These are phyloP conservation scores for Scytalidium sp. DNA, from an alignment of 2,329 filamentous ascomycete genomes.

Conservation along the genomic window DNA sequence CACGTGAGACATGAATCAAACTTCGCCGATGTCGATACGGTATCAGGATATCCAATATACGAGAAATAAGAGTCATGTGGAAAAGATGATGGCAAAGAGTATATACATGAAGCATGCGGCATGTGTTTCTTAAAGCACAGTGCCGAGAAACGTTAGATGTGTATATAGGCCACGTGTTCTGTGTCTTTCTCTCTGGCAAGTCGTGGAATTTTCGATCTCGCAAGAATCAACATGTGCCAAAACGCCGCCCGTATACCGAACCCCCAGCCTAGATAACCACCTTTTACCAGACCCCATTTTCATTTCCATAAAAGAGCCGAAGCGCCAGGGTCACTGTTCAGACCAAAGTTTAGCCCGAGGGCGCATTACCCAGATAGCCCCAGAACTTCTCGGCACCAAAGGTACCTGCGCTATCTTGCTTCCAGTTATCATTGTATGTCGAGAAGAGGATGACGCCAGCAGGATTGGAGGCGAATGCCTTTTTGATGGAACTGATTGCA, in stretches of 20 bases:
- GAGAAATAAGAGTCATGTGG: background rate
- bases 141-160: too few species aligned
- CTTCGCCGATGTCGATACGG: too few species aligned
- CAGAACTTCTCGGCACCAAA: slow-evolving; percentile 75
- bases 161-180: too few species aligned
- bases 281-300: too few species aligned
- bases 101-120: background rate
- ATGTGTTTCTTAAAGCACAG: too few species aligned
- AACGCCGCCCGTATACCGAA: background rate
- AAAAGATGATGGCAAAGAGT: background rate
- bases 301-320: too few species aligned
- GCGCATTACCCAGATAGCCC: slow-evolving; percentile 52
- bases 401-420: slow-evolving; percentile 57
- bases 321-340: background rate
- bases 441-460: slow-evolving; percentile 68
- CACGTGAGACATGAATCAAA: too few species aligned
- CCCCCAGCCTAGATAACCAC: background rate
- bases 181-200: too few species aligned
- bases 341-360: slow-evolving; percentile 18
- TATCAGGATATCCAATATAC: slow-evolving; percentile 14
- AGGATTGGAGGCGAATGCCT: slow-evolving; percentile 48
- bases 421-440: slow-evolving; percentile 80
- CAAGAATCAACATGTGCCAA: too few species aligned
- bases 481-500: slow-evolving; percentile 64
- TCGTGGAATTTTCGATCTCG: background rate